phyloP scores from a whole-genome alignment of 129 eudicot genomes.

The Apium graveolens region DNA sequence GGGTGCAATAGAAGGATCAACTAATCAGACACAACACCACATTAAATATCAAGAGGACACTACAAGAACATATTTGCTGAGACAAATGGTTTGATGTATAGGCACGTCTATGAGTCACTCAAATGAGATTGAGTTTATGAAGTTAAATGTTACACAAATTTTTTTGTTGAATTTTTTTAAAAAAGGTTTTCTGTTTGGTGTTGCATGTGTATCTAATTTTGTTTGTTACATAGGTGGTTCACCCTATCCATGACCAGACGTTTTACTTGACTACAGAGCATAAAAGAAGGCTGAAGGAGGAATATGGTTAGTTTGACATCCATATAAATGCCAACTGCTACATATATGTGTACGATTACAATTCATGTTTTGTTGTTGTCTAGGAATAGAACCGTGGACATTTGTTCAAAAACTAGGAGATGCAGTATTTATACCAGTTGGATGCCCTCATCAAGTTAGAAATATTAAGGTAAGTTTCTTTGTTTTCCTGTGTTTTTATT shows the following conservation, averaged over 20 bases:
- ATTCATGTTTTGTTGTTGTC: background rate
- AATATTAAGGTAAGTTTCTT: slow-evolving; percentile 32
- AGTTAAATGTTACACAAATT: too few species aligned
- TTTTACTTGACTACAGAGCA: slow-evolving; percentile 4
- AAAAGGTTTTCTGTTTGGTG: too few species aligned
- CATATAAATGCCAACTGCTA: background rate
- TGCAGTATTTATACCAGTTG: slow-evolving; percentile 36
- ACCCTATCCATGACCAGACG: background rate
- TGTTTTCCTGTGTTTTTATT: background rate
- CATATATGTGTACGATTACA: background rate
- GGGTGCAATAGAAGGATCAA: too few species aligned
- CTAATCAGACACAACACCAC: too few species aligned
- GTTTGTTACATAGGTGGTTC: background rate
- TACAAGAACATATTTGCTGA: too few species aligned
- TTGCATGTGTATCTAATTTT: background rate
- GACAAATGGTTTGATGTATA: too few species aligned
- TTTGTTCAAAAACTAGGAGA: slow-evolving; percentile 45
- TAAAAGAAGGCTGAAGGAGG: background rate
- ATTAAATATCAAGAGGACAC: too few species aligned
- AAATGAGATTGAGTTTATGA: too few species aligned
- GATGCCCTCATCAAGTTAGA: slow-evolving; percentile 51
- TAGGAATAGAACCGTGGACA: slow-evolving; percentile 56
- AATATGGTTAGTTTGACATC: background rate
- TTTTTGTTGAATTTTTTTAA: too few species aligned
- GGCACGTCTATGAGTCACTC: too few species aligned